Base-by-base conservation (phyloP, 306 rosid species). In the Gastrolobium bilobum region DNA sequence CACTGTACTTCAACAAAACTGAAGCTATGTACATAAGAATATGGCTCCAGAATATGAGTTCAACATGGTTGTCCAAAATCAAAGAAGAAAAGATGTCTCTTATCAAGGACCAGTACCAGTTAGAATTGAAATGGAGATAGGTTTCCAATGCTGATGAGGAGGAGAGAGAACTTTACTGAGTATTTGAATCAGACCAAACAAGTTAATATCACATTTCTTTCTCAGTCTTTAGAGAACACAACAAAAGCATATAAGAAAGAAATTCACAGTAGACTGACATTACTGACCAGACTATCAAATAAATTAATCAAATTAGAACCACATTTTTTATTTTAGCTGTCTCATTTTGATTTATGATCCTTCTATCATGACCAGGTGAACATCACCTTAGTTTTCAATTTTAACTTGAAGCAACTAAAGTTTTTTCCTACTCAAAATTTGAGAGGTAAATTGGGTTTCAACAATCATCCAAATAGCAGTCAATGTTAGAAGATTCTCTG, bases 401-500 rank as follows among this genome's bases (percentile, higher is more conserved):
- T 66, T 59, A 54, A 29, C n/a, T 29, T 6, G 31, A 29, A 31
- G 50, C 8, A 20, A 6, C 39, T 40, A 37, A 40, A 20, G 56
- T 14, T 2, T 2, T 58, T 69, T 46, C 46, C 31, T 34, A 15
- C 26, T 43, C 31, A 13, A 58, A 58, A 33, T 48, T 42, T 51
- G 47, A 53, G 2, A 54, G 44, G 15, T 3, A 26, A 31, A 62
- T 63, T 72, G 26, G 11, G 61, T 61, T 37, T 79, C 54, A 50
- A 10, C n/a, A 61, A 50, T 6, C 14, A 14, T 43, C 46, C 20
- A 53, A 79, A 43, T 7, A 44, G 3, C 64, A 7, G 31, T 42
- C 71, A 68, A 42, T 4, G 37, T 54, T 57, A 52, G 74, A 67
- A 72, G 50, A 52, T 80, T 42, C 59, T 61, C 34, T 51, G 72